Base-by-base conservation (phyloP, 228 moss, liverwort and hornwort genomes). In the Sphagnum magellanicum region DNA sequence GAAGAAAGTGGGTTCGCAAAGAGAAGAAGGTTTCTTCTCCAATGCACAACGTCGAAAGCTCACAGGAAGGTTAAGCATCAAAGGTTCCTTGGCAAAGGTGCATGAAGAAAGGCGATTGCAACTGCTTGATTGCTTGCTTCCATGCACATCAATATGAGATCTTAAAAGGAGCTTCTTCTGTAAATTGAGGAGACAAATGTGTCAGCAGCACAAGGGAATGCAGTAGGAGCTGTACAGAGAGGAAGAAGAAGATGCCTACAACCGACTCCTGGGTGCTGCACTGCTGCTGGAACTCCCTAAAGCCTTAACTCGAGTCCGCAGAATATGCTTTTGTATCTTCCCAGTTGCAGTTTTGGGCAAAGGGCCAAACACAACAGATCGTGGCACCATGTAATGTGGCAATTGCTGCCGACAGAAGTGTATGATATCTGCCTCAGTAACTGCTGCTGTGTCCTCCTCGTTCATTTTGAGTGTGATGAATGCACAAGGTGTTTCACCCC, bases 401-500 rank as follows among this genome's bases (percentile, higher is more conserved):
- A 87, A 17, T 51, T 75, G 71, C 4, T 75, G 63, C 16, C 84
- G 78, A 66, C 82, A 87, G 17, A 81, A 90, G 10, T 72, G 65
- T 14, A 87, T 78, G 6, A 90, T 78, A 17, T 82, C 79, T 1
- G 49, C 66, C 62, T 84, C 84, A n/a, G 81, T 69, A 0, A 88
- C 32, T 0, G 73, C 8, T 16, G 6, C 11, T 13, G 67, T 74
- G 6, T 66, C 82, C 4, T 84, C 32, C 32, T 32, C 32, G 32
- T 32, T 32, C 32, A 32, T 32, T 32, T 32, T 32, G 4, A 70
- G 71, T 0, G 82, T 84, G 4, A 90, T 72, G 60, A 84, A 90
- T 0, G 90, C 90, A 53, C 87, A 87, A 4, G 84, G 82, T 16
- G 80, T 71, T 50, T 90, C 90, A 4, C 90, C 90, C 81, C 87